Base-by-base conservation (phyloP, 768 basidiomycete genomes). In the Antrodiella citrinella region DNA sequence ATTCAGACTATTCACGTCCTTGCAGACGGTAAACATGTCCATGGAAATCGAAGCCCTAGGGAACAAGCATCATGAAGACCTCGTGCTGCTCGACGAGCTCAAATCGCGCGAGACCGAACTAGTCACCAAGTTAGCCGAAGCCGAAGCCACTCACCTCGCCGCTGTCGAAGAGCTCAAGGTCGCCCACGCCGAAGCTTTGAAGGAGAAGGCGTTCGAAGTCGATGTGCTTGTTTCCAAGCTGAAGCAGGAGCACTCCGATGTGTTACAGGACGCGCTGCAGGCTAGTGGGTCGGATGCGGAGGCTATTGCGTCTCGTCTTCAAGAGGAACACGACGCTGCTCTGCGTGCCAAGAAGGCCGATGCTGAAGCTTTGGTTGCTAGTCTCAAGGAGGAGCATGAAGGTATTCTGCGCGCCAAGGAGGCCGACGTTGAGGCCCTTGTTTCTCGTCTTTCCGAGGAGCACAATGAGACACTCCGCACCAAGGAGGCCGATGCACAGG, bases 1-100 rank as follows among this genome's bases (percentile, higher is more conserved):
- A 10, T 38, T 10, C 18, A 10, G 35, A 10, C 18, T 10, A 38
- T 38, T 10, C 10, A 38, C 10, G 10, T 10, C 9, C 19, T 26
- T 26, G 5, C 51, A 92, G 89, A 75, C 86, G 10, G 63, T 84
- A 47, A 95, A 95, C 61, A 89, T 95, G 83, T 90, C 91, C 7
- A 82, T 75, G 50, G 93, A 91, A 59, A 77, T 94, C 30, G 89
- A 89, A 55, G 80, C 77, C 22, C 71, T 93, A 20, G 83, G 80
- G 47, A 67, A 70, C 48, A 78, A 80, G 58, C 80, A 85, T 58
- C 65, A 74, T 47, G 72, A 79, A 11, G 71, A 77, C 45, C 61
- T 84, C 5, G 59, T 58, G 11, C 56, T 50, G 26, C 63, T 91
- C 10, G 79, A 85, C 55, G 70, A 74, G 44, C 70, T 81, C 41